Evolutionary conservation across 345 rosid genomes (phyloP), one percentile per base, ranked within the genome.

Genomic region (Arabis alpina): DNA sequence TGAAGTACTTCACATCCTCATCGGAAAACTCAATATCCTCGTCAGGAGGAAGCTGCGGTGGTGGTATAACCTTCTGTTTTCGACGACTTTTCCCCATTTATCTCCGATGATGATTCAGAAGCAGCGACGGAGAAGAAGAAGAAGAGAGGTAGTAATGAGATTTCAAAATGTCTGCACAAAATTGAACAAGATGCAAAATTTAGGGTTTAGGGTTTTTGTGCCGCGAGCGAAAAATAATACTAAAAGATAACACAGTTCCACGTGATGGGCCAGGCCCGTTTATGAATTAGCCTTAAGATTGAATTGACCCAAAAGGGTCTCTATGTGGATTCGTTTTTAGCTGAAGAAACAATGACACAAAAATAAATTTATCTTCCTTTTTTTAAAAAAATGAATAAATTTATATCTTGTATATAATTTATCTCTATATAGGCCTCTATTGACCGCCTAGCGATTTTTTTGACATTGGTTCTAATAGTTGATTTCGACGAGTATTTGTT

Each of bases 1-100:
- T 25, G 43, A 91, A 82, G 71, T 70, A 94, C 54, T 87, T 75
- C 53, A 87, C 30, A 78, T 91, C 98, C 28, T 94, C 98, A 10
- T 89, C 98, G 39, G 99, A 91, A 53, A 88, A 83, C 53, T 87
- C 89, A 36, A 94, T 77, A 10, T 92, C 93, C 5, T 91, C 92
- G n/a, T 89, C 99, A 71, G 98, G 93, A 4, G 99, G 99, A 1
- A 94, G 86, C 48, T 81, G 82, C 56, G 98, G 99, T 25, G 98
- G 95, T 61, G 84, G 77, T 41, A 83, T 73, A 13, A 84, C 62
- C 82, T 80, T 89, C 74, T 85, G 84, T 73, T 86, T 73, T 64
- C 81, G 69, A 48, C 44, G 69, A 24, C 28, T 74, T 82, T 79
- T 85, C 39, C 80, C 84, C 88, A 86, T 19, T 86, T 55, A 28